These are phyloP conservation scores for Cymbopogon citratus DNA, from an alignment of 176 grass and related monocot genomes.

Conservation along the genomic window DNA sequence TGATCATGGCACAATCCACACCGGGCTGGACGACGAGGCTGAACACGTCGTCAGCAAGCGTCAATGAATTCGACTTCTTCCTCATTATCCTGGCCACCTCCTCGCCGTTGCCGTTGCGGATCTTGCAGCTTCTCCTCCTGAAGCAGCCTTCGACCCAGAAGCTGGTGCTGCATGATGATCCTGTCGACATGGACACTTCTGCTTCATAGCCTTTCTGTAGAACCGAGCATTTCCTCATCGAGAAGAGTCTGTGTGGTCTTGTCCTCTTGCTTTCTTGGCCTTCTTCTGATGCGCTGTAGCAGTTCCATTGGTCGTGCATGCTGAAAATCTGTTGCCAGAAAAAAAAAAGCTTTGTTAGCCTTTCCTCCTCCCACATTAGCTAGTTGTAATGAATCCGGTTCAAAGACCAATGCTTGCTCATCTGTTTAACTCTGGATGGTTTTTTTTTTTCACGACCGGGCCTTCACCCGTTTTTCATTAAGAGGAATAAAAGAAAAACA, in stretches of 20 bases:
- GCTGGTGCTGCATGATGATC: slow-evolving; percentile 1
- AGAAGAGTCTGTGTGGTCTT: slow-evolving; percentile 25
- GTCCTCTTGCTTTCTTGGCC: background rate
- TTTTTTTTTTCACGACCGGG: too few species aligned
- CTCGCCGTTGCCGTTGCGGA: slow-evolving; percentile 32
- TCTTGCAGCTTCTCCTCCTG: slow-evolving; percentile 71
- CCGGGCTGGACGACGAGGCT: slow-evolving; percentile 45
- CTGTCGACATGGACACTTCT: slow-evolving; percentile 57
- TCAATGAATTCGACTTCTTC: slow-evolving; percentile 35
- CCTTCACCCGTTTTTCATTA: too few species aligned
- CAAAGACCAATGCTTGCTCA: too few species aligned
- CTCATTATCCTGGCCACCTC: slow-evolving; percentile 62
- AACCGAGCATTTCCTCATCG: slow-evolving; percentile 28
- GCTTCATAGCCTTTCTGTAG: slow-evolving; percentile 20
- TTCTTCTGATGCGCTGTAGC: slow-evolving; percentile 42
- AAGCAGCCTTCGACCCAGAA: slow-evolving; percentile 65
- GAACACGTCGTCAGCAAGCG: slow-evolving; percentile 74
- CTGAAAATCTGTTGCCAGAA: slow-evolving; percentile 52
- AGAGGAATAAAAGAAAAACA: too few species aligned
- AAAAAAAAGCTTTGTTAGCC: background rate
- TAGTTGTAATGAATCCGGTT: background rate
- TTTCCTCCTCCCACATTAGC: background rate
- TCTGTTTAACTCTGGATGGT: too few species aligned
- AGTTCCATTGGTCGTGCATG: slow-evolving; percentile 84
- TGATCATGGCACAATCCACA: slow-evolving; percentile 43